Evolutionary conservation across 2,329 filamentous ascomycete species (phyloP), one percentile per base, ranked within the genome.

Genomic region (Colletotrichum viniferum): DNA sequence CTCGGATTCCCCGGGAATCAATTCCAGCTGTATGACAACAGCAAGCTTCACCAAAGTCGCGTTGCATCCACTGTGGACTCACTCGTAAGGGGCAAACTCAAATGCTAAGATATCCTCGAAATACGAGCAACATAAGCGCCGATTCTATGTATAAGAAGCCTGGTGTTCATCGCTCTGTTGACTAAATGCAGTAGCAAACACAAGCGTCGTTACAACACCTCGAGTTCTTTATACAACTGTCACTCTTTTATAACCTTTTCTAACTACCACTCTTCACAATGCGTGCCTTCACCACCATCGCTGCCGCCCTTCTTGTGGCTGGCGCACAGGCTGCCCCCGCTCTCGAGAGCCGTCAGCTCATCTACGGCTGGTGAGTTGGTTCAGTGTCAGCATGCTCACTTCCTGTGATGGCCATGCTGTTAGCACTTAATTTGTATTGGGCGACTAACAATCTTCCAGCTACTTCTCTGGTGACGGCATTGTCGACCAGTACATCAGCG

Each of bases 391-490:
- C 55, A 26, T 58, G 55, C 4, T 52, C 10, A 52, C n/a, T 13
- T 24, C 12, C 6, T 13, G 43, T 13, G 10, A 52, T 13, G 43
- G 6, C 12, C n/a, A 52, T 52, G 43, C 13, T 52, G 43, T 7
- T 52, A 21, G 12, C 2, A 52, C 2, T 21, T 21, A 12, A 3
- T 21, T 1, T 21, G 13, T 21, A 0, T 21, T 18, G 3, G 32
- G 13, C 12, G 4, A 56, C 43, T 63, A 9, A 43, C 26, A 4
- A 4, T 26, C 16, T 0, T 5, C 14, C 60, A 73, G 71, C 70
- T 64, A 68, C 63, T 75, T 75, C 48, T 58, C 14, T 10, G 73
- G 69, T 4, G 26, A 75, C 13, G 63, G 69, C 28, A 64, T 75
- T 43, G 32, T 21, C 43, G 24, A 75, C 58, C 56, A 68, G 12